Base-by-base conservation (phyloP, 208 protist genomes). In the Tritrichomonas musculus region DNA sequence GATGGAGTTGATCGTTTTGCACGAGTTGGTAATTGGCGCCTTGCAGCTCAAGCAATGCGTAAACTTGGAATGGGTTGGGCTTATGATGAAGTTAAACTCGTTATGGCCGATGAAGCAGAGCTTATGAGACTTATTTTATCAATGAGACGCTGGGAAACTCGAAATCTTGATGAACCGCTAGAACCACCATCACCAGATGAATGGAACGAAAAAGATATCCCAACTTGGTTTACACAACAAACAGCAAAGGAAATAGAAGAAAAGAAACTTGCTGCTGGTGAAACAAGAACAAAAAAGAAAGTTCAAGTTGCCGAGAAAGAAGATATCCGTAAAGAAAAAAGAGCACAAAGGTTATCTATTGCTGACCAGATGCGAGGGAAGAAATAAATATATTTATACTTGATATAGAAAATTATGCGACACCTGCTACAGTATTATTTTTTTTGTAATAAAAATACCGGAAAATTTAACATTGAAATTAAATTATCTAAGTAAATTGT, bases 241-340 rank as follows among this genome's bases (percentile, higher is more conserved):
- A 49, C 77, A 17, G 77, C 77, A 41, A 88, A 88, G 30, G 47
- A 88, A 88, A 17, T 88, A 13, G 77, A 88, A 88, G 77, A 88
- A 39, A 88, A 88, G 77, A 88, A 57, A 57, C 47, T 88, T 33
- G 77, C 77, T 53, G 41, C 77, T 33, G 77, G 77, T 57, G 47
- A 57, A 57, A 53, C 73, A 53, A 82, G 73, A 4, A 82, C 41
- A n/a, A 82, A 82, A 50, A 60, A 60, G 53, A 60, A 60, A 17
- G 53, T 60, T 17, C 53, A 60, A 60, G 53, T 60, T 33, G 64
- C 30, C 64, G 27, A 69, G 64, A 69, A 17, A 69, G 27, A 69
- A 69, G 11, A 69, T n/a, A 69, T 69, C 27, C 11, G 27, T 3
- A 69, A n/a, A 8, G 25, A 69, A 69, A 69, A 33, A 8, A 8